These are phyloP conservation scores for Zopfochytrium polystomum DNA, from an alignment of 371 early-diverging fungal genomes.

Conservation along the genomic window DNA sequence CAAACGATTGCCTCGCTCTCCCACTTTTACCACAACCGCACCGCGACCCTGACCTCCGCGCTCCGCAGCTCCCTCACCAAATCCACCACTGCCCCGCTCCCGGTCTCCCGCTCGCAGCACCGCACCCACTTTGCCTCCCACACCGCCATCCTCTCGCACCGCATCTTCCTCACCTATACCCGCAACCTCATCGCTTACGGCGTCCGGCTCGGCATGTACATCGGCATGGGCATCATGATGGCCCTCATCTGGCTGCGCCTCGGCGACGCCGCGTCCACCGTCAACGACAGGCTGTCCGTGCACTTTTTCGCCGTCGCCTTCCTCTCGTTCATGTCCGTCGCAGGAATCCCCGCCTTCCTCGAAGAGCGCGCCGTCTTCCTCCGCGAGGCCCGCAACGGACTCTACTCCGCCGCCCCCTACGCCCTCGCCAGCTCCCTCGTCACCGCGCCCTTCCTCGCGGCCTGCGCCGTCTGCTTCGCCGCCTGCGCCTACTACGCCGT, in stretches of 20 bases:
- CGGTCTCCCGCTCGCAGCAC: too few species aligned
- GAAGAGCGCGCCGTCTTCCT: constrained; percentile 36
- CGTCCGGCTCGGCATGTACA: constrained; percentile 30
- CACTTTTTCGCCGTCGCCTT: constrained; percentile 31
- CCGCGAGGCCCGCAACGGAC: constrained; percentile 30
- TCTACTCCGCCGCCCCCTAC: constrained; percentile 26
- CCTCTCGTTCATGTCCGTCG: constrained; percentile 38
- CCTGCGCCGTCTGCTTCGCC: constrained; percentile 25
- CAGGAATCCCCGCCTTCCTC: constrained; percentile 35
- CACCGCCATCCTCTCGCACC: constrained; percentile 15
- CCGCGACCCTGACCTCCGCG: neutral
- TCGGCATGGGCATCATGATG: constrained; percentile 37
- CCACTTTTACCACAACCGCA: neutral
- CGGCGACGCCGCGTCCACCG: constrained; percentile 16
- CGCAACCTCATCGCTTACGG: constrained; percentile 27
- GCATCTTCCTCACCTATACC: constrained; percentile 20
- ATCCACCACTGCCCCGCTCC: too few species aligned
- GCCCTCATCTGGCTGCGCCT: constrained; percentile 32
- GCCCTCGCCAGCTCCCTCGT: constrained; percentile 29
- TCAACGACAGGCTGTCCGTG: constrained; percentile 23
- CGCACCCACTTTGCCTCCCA: too few species aligned
- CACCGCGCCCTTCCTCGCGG: constrained; percentile 23
- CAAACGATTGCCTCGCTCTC: too few species aligned
- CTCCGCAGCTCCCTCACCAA: neutral
- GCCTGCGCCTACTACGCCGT: constrained; percentile 17